Conservation (phyloP, 2,329 filamentous ascomycete genomes). For the Tympanopsis confertula region DNA sequence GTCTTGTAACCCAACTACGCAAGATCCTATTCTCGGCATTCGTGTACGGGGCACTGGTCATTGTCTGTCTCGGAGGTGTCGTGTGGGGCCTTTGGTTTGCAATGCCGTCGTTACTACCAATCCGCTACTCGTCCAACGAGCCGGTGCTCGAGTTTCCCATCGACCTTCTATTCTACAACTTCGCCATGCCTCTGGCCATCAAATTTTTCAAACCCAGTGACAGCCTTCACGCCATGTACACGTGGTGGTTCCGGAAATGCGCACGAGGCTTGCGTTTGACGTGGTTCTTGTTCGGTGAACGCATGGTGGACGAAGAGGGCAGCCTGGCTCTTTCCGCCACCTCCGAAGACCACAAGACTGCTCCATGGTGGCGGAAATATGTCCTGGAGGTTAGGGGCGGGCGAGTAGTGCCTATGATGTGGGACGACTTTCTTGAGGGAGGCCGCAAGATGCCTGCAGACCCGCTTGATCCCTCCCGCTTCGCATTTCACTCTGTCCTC, state of each 20-base stretch:
- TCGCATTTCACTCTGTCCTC: conserved; percentile 9
- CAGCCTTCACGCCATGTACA: conserved; percentile 73
- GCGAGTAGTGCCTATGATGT: conserved; percentile 39
- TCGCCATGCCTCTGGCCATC: conserved; percentile 80
- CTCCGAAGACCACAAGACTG: conserved; percentile 15
- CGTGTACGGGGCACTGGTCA: conserved; percentile 85
- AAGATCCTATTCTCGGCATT: conserved; percentile 95
- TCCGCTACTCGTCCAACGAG: conserved; percentile 87
- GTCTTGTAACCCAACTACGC: conserved; percentile 78
- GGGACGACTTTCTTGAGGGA: conserved; percentile 41
- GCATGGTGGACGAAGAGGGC: conserved; percentile 72
- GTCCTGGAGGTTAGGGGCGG: conserved; percentile 34
- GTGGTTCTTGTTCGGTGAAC: conserved; percentile 85
- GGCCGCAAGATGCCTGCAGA: conserved; percentile 27
- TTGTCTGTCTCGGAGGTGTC: conserved; percentile 85
- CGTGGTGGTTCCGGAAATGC: conserved; percentile 90
- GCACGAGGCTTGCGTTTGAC: conserved; percentile 71
- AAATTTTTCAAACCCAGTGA: conserved; percentile 77
- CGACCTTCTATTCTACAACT: conserved; percentile 92
- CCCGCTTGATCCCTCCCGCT: background rate
- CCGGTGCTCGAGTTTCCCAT: conserved; percentile 89
- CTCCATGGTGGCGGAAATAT: conserved; percentile 25
- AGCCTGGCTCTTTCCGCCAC: conserved; percentile 33
- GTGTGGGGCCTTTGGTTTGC: conserved; percentile 75
- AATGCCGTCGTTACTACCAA: conserved; percentile 65